phyloP scores from a whole-genome alignment of 2,329 filamentous ascomycete genomes.

The Calonectria honghensis region DNA sequence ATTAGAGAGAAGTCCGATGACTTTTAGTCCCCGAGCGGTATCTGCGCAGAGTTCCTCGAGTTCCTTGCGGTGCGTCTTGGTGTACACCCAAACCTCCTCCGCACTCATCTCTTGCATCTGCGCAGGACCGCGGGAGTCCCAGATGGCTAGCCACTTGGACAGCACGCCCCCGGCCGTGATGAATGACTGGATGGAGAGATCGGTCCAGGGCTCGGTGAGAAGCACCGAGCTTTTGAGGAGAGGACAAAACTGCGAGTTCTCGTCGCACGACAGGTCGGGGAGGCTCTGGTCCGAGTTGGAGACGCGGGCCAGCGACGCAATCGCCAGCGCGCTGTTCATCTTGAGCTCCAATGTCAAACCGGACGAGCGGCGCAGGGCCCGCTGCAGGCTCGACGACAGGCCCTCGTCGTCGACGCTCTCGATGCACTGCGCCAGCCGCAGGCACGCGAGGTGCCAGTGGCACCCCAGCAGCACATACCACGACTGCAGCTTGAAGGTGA shows the following conservation, averaged over 20 bases:
- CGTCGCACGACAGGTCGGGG: neutral
- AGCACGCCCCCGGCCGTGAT: neutral
- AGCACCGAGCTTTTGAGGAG: neutral
- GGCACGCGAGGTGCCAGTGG: slow-evolving; percentile 11
- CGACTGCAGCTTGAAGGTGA: slow-evolving; percentile 10
- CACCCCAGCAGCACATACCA: neutral
- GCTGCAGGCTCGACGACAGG: neutral
- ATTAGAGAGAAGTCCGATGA: neutral
- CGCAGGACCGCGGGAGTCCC: neutral
- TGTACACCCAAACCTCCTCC: neutral
- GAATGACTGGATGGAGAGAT: neutral
- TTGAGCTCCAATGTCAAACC: neutral
- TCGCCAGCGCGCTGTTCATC: neutral
- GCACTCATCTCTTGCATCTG: neutral
- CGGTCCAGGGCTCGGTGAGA: slow-evolving; percentile 12
- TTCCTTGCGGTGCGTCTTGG: neutral
- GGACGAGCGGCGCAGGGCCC: neutral
- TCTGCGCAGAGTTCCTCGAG: neutral
- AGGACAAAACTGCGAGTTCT: neutral
- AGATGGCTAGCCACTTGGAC: neutral
- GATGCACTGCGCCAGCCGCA: slow-evolving; percentile 2
- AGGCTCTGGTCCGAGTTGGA: neutral
- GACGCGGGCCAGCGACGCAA: neutral
- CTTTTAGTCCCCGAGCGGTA: neutral
- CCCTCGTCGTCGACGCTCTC: neutral